These are phyloP conservation scores for Pestalotiopsis fici DNA, from an alignment of 2,329 filamentous ascomycete genomes.

Conservation along the genomic window DNA sequence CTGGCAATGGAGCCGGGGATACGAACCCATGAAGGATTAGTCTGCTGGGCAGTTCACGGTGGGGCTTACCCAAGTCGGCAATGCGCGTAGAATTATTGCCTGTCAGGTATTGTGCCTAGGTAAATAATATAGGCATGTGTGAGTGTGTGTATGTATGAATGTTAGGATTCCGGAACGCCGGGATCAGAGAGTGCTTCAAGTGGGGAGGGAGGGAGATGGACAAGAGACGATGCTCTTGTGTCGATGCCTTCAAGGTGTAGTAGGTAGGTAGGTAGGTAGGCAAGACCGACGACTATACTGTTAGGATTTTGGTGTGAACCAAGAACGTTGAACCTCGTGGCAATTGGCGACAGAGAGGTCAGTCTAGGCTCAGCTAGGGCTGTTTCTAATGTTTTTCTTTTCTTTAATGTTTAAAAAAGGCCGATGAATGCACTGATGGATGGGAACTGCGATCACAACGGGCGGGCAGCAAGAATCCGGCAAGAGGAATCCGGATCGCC, in stretches of 20 bases:
- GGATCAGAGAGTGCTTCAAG: too few species aligned
- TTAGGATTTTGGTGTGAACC: background rate
- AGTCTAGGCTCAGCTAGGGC: too few species aligned
- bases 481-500: background rate
- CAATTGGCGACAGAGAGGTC: background rate
- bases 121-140: background rate
- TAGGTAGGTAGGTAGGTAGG: too few species aligned
- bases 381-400: too few species aligned
- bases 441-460: background rate
- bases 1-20: background rate
- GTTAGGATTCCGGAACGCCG: too few species aligned
- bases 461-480: background rate
- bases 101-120: background rate
- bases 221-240: too few species aligned
- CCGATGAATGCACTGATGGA: background rate
- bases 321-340: background rate
- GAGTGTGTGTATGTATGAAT: too few species aligned
- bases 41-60: background rate
- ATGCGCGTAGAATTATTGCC: background rate
- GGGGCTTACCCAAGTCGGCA: background rate
- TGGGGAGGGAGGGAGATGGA: too few species aligned
- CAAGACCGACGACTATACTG: background rate
- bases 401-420: background rate
- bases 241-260: too few species aligned
- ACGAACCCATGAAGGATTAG: background rate